Percentiles rank a stretch among this genome's conserved stretches.
Evolutionary conservation across 495 filamentous ascomycete species (phyloP).

Genomic region (Saxophila tyrrhenica): DNA sequence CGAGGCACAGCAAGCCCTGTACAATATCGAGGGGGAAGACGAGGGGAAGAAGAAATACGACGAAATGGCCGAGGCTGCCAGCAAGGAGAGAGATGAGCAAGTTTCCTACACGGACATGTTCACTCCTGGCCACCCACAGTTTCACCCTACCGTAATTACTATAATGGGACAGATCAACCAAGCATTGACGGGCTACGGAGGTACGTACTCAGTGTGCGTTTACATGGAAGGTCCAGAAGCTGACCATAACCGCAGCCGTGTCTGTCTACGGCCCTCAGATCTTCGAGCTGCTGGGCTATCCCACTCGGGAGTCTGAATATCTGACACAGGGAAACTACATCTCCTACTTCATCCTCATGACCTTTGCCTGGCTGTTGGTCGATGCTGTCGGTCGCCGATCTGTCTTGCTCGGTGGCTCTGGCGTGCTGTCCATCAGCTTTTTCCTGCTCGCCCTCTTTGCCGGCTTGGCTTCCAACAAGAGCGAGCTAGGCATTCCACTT

Average conservation of each 20-base stretch:
- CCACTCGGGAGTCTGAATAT: conserved; percentile 34
- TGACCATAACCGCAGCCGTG: conserved; percentile 43
- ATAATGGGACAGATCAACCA: conserved; percentile 50
- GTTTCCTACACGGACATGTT: conserved; percentile 41
- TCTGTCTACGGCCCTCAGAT: conserved; percentile 50
- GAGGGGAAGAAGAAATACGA: conserved; percentile 35
- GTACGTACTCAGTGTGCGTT: not conserved
- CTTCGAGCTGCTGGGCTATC: conserved; percentile 42
- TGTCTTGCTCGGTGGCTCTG: conserved; percentile 39
- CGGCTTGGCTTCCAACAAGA: conserved; percentile 29
- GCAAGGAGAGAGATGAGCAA: conserved; percentile 33
- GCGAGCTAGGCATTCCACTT: conserved; percentile 26
- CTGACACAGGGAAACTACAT: conserved; percentile 45
- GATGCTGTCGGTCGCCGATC: conserved; percentile 42
- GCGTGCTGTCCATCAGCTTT: conserved; percentile 36
- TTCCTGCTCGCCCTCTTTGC: conserved; percentile 37
- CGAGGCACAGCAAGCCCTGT: conserved; percentile 35
- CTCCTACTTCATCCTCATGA: conserved; percentile 46
- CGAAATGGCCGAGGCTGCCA: conserved; percentile 35
- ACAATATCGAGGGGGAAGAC: conserved; percentile 36
- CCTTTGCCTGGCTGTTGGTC: conserved; percentile 40
- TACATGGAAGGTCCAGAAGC: not conserved
- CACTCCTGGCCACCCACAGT: conserved; percentile 32
- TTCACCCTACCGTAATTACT: conserved; percentile 43
- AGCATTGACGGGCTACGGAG: conserved; percentile 42